Percentiles rank a stretch among this genome's conserved stretches.
Evolutionary conservation across 1,284 basidiomycete species (phyloP).

Genomic region (Porogramme epimiltina): DNA sequence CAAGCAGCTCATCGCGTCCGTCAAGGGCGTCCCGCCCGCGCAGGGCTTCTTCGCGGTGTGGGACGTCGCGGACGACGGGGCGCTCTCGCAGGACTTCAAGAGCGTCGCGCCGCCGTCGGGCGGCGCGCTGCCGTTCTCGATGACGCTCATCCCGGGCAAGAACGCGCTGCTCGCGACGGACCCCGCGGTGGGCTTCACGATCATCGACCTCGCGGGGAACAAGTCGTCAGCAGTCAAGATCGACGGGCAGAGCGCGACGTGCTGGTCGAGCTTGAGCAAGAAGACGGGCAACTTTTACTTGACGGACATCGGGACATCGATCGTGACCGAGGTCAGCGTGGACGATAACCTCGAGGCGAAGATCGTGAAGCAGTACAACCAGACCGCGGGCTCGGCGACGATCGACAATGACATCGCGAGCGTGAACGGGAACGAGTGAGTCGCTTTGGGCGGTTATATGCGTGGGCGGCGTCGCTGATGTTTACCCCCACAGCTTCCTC

Average conservation of each 20-base stretch:
- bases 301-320: slow-evolving; percentile 44
- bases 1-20: slow-evolving; percentile 45
- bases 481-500: slow-evolving; percentile 46
- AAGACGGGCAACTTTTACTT: slow-evolving; percentile 54
- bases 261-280: slow-evolving; percentile 49
- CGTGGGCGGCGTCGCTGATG: background rate
- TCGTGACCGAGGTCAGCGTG: slow-evolving; percentile 49
- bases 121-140: slow-evolving; percentile 48
- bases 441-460: slow-evolving; percentile 2
- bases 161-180: slow-evolving; percentile 50
- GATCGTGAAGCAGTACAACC: slow-evolving; percentile 50
- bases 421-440: slow-evolving; percentile 47
- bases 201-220: slow-evolving; percentile 41
- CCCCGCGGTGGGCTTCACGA: slow-evolving; percentile 46
- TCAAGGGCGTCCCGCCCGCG: slow-evolving; percentile 45
- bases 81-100: slow-evolving; percentile 43
- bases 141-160: slow-evolving; percentile 47
- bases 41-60: slow-evolving; percentile 51
- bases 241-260: slow-evolving; percentile 45
- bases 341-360: slow-evolving; percentile 44
- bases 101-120: slow-evolving; percentile 37
- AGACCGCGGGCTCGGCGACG: slow-evolving; percentile 38
- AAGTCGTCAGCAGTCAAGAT: slow-evolving; percentile 40
- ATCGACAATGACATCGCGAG: slow-evolving; percentile 50
- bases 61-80: slow-evolving; percentile 42